Evolutionary conservation across 1,284 basidiomycete species (phyloP), one percentile per base, ranked within the genome.

Genomic region (Naganishia albida): DNA sequence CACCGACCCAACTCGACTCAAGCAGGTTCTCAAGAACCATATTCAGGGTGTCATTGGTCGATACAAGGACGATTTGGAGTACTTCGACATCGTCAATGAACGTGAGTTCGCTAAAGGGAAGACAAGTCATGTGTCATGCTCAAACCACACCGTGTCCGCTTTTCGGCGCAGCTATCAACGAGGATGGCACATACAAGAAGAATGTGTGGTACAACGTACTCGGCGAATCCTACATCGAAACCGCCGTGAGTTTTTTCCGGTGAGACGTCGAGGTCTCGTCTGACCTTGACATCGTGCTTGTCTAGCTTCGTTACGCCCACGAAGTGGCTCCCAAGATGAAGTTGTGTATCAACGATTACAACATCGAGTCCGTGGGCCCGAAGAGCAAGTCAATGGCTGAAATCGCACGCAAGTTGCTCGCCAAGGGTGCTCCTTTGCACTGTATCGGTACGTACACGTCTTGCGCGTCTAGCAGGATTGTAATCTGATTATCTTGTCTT

Each of bases 271-370:
- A n/a, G 20, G 12, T 1, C 4, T n/a, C 30, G 25, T 18, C 34
- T 38, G 1, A 34, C 6, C 30, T 53, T 3, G 10, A 53, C 13
- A 12, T 48, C 7, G 12, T 10, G 10, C 23, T 3, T 13, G 15
- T 3, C 34, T 30, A 72, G 70, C 70, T 74, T 38, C 63, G 70
- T 23, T 69, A 67, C 55, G 74, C 73, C 23, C 74, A 71, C 39
- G 71, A 67, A 7, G 73, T 72, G 13, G 74, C 74, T 3, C 74
- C 74, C 34, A 67, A 73, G n/a, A 68, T 75, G 70, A 75, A 74
- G 63, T 69, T 74, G 23, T 73, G 71, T 63, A 72, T 74, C 67
- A 74, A 74, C 70, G 73, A 74, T 55, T 73, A 74, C 72, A 73
- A 75, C 69, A 73, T 75, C 55, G 74, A 75, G 43, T 54, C 65